Base-by-base conservation (phyloP, 2,329 filamentous ascomycete species). In the Paradendryphiella salina region DNA sequence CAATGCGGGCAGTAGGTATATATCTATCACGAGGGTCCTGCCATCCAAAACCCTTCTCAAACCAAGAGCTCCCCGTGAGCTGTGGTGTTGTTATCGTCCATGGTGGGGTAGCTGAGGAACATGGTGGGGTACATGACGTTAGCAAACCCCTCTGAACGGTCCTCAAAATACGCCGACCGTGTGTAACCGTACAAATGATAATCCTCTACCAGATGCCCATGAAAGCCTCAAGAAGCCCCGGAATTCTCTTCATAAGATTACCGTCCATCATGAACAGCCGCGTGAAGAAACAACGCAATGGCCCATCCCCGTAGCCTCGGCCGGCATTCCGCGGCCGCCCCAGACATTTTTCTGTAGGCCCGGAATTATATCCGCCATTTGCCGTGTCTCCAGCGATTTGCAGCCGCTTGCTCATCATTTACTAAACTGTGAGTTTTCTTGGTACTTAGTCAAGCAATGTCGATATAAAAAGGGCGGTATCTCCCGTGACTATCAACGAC, bases 41-140 rank as follows among this genome's bases (percentile, higher is more conserved):
- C 11, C 28, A 39, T 15, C 3, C 7, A 23, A 18, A 18, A n/a
- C n/a, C 37, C 14, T 29, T 29, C 10, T 17, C 11, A 29, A 36
- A 11, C 7, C 17, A 15, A 15, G 32, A 18, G 14, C 38, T 42
- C 15, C 26, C 38, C 26, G 17, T 44, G 17, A 21, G 41, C 20
- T 38, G 28, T 48, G 28, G 38, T 36, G 46, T 40, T 44, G 52
- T 41, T 52, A 52, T 52, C 45, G n/a, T 35, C 23, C 5, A 17
- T 57, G 46, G 65, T 55, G 65, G 64, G 65, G 65, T 64, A 65
- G 58, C 51, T 62, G 39, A 17, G 35, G 42, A 9, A 14, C 1
- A 50, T 59, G 42, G 57, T 50, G 60, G 60, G 63, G 60, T 62
- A 59, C n/a, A 44, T 55, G 46, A 57, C 55, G 55, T 43, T 51